A percentile compares a stretch with the other conserved stretches of the same genome.
Conservation (phyloP, 1,139 yeast species). For the Pichia sorboxylosa region DNA sequence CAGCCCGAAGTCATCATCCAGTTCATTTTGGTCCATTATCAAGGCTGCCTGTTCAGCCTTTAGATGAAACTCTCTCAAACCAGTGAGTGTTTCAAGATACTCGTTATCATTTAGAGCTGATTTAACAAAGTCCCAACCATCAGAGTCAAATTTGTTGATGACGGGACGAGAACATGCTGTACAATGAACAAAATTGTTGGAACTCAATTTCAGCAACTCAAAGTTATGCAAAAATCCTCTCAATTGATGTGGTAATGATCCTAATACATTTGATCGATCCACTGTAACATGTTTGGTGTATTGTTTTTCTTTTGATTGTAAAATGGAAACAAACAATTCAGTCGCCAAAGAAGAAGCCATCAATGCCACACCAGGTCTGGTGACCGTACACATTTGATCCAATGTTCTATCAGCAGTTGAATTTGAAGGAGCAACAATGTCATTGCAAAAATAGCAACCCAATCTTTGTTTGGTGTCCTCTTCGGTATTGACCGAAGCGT, state of each 20-base stretch:
- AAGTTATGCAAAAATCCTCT: conserved; percentile 71
- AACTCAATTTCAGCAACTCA: conserved; percentile 48
- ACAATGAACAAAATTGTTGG: conserved; percentile 67
- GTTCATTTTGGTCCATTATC: conserved; percentile 30
- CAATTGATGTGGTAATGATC: conserved; percentile 77
- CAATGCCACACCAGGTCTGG: conserved; percentile 90
- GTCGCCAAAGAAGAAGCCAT: conserved; percentile 83
- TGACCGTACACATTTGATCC: conserved; percentile 98
- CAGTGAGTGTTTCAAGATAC: conserved; percentile 67
- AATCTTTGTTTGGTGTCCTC: conserved; percentile 29
- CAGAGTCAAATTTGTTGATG: conserved; percentile 33
- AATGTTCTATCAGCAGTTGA: conserved; percentile 73
- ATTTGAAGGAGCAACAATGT: conserved; percentile 87
- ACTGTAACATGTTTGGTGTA: conserved; percentile 31
- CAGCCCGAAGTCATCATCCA: background rate
- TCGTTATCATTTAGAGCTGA: conserved; percentile 52
- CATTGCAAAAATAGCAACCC: conserved; percentile 95
- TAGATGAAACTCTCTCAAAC: conserved; percentile 59
- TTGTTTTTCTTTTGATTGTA: conserved; percentile 53
- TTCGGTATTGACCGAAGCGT: conserved; percentile 14
- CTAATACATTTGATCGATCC: conserved; percentile 34
- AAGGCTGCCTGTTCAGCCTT: conserved; percentile 56
- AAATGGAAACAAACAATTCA: conserved; percentile 61
- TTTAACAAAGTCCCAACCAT: conserved; percentile 75
- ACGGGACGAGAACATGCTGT: conserved; percentile 73